Percentiles rank a stretch among this genome's conserved stretches.
Evolutionary conservation across 768 basidiomycete genomes (phyloP).

Genomic region (Phlebiopsis gigantea): DNA sequence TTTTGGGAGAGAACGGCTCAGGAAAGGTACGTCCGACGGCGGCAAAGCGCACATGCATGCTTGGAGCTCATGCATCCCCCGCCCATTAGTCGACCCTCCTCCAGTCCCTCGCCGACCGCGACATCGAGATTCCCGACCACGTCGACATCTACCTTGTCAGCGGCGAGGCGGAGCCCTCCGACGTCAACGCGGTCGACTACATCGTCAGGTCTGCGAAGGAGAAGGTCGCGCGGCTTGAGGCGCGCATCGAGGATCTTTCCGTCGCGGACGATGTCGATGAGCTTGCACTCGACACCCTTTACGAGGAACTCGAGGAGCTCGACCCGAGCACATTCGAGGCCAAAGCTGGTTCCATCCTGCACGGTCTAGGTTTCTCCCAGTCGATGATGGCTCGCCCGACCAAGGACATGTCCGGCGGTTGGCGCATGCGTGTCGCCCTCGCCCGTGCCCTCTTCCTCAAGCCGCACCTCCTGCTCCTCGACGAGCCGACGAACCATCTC

Average conservation of each 20-base stretch:
- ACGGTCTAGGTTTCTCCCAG: conserved; percentile 89
- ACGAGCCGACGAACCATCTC: conserved; percentile 90
- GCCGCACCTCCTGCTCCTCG: conserved; percentile 91
- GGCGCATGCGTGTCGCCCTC: conserved; percentile 98
- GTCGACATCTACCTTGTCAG: conserved; percentile 97
- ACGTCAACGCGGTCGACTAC: conserved; percentile 95
- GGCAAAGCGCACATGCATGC: not conserved
- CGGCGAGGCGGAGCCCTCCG: conserved; percentile 93
- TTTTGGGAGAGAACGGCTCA: conserved; percentile 97
- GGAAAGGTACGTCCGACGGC: conserved; percentile 68
- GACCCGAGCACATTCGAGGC: conserved; percentile 94
- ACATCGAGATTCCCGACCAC: conserved; percentile 90
- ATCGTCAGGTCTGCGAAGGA: conserved; percentile 88
- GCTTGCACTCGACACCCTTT: conserved; percentile 76
- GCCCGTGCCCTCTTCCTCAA: conserved; percentile 95
- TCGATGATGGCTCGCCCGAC: conserved; percentile 95
- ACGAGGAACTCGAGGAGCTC: conserved; percentile 96
- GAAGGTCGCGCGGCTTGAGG: conserved; percentile 92
- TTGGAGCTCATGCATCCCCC: not conserved
- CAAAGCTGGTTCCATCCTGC: conserved; percentile 94
- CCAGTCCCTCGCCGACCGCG: conserved; percentile 91
- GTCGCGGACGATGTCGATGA: conserved; percentile 89
- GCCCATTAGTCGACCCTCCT: conserved; percentile 84
- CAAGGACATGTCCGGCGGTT: conserved; percentile 98
- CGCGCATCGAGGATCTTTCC: conserved; percentile 89